These are phyloP conservation scores for Trametes sp. DNA, from an alignment of 1,284 basidiomycete species.

Conservation along the genomic window DNA sequence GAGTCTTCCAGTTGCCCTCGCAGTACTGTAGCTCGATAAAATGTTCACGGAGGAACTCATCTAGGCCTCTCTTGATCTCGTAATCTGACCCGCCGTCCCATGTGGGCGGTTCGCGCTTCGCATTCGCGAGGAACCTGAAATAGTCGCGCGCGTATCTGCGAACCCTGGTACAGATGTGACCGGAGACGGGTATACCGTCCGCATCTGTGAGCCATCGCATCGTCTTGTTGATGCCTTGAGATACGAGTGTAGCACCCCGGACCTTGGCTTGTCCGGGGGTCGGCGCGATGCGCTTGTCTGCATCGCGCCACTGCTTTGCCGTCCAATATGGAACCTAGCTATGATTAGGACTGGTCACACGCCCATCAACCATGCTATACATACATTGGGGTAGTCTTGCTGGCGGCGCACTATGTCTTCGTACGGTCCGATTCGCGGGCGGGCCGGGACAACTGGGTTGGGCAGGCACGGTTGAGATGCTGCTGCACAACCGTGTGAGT, in stretches of 20 bases:
- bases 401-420: background rate
- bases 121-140: background rate
- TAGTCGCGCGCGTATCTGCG: background rate
- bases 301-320: background rate
- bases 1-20: background rate
- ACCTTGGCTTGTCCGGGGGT: background rate
- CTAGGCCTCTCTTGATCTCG: background rate
- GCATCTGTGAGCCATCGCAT: background rate
- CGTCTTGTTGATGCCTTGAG: background rate
- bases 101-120: background rate
- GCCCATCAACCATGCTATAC: background rate
- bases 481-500: too few relatives aligned
- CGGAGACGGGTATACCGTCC: background rate
- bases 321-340: background rate
- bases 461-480: too few relatives aligned
- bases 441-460: too few relatives aligned
- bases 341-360: background rate
- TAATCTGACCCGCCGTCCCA: background rate
- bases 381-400: background rate
- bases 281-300: background rate
- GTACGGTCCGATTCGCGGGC: background rate
- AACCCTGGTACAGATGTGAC: background rate
- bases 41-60: background rate
- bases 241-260: background rate
- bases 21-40: background rate